These are phyloP conservation scores for Monsonia emarginata DNA, from an alignment of 441 rosid species.

Conservation along the genomic window DNA sequence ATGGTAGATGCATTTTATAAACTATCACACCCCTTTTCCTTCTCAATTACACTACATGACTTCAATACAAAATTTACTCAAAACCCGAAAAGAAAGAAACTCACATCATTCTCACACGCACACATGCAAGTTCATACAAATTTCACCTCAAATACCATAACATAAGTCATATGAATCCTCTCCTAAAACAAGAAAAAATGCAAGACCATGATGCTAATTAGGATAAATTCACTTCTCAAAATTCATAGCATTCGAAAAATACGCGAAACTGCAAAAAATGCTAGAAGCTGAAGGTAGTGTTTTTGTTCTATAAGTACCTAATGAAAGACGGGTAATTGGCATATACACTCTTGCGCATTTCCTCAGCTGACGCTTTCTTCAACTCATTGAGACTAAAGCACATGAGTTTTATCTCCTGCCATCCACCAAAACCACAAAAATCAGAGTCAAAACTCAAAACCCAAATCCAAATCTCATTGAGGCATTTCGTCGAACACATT, in stretches of 20 bases:
- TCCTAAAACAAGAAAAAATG: too few species aligned
- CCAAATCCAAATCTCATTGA: background rate
- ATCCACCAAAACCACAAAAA: background rate
- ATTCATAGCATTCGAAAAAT: too few species aligned
- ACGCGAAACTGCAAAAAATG: background rate
- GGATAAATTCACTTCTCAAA: too few species aligned
- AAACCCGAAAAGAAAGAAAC: too few species aligned
- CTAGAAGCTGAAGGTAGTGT: background rate
- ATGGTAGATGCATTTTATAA: too few species aligned
- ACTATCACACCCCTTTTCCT: too few species aligned
- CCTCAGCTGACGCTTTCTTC: slow-evolving; percentile 96
- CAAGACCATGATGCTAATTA: too few species aligned
- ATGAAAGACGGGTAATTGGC: slow-evolving; percentile 95
- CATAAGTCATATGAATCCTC: background rate
- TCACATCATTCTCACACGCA: too few species aligned
- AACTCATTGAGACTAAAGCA: slow-evolving; percentile 74
- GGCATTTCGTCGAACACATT: background rate
- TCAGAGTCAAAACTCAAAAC: background rate
- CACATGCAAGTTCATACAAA: background rate
- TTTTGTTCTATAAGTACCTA: slow-evolving; percentile 37
- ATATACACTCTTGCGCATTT: slow-evolving; percentile 94
- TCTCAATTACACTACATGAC: too few species aligned
- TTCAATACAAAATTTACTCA: too few species aligned
- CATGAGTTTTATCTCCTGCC: slow-evolving; percentile 68
- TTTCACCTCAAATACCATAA: too few species aligned